These are phyloP conservation scores for Taphrina confusa DNA, from an alignment of 1,139 yeast species.

Conservation along the genomic window DNA sequence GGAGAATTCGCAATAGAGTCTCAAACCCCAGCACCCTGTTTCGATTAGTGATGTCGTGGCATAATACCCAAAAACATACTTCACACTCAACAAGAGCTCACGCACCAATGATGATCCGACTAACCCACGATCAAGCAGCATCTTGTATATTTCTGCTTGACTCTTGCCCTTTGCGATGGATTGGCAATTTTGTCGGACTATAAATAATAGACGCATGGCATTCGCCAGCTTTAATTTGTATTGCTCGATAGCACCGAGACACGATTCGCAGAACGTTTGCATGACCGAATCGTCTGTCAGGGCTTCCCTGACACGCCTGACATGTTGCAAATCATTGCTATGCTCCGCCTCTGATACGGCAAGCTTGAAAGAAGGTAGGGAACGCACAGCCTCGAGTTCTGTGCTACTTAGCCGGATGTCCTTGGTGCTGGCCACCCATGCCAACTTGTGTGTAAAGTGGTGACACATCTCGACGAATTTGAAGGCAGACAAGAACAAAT, in stretches of 20 bases:
- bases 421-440: background rate
- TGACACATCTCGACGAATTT: constrained; percentile 6
- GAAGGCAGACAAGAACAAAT: constrained; percentile 10
- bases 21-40: constrained; percentile 9
- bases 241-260: background rate
- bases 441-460: constrained; percentile 12
- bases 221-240: constrained; percentile 7
- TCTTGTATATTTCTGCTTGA: constrained; percentile 7
- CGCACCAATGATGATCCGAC: background rate
- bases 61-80: no score
- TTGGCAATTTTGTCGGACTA: background rate
- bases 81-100: constrained; percentile 13
- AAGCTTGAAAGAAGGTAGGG: constrained; percentile 25
- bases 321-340: background rate
- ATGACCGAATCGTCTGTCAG: constrained; percentile 4
- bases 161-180: background rate
- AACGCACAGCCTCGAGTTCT: constrained; percentile 11
- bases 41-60: no score
- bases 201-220: background rate
- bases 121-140: constrained; percentile 19
- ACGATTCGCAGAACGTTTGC: background rate
- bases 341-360: background rate
- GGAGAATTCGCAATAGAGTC: background rate
- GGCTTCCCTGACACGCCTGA: background rate
- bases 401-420: background rate